These are phyloP conservation scores for Croton laevigatus DNA, from an alignment of 441 rosid species.

Conservation along the genomic window DNA sequence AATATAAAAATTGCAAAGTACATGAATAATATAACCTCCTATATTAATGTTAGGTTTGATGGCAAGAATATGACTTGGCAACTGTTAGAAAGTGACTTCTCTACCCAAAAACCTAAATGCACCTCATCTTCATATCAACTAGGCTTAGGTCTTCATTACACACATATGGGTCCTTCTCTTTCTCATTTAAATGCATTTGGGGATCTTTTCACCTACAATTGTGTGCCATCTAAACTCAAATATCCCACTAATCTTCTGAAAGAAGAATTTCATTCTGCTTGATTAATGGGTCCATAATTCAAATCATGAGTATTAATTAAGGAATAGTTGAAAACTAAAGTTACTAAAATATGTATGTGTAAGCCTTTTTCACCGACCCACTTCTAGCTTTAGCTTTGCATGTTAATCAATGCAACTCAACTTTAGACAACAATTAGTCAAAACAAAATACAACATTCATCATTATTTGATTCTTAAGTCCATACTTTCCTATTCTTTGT, in stretches of 20 bases:
- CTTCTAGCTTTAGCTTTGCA: conserved; percentile 43
- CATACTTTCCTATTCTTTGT: conserved; percentile 7
- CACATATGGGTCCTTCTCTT: conserved; percentile 30
- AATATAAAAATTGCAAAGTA: background rate
- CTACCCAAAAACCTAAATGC: conserved; percentile 23
- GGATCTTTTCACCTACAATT: conserved; percentile 10
- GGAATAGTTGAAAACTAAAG: conserved; percentile 10
- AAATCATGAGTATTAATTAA: conserved; percentile 16
- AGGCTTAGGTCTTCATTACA: conserved; percentile 6
- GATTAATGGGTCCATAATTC: conserved; percentile 27
- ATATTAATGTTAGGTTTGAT: background rate
- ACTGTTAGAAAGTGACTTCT: conserved; percentile 32
- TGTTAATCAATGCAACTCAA: conserved; percentile 39
- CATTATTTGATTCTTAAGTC: conserved; percentile 32
- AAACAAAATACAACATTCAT: conserved; percentile 26
- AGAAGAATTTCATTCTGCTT: conserved; percentile 22
- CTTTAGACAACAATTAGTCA: conserved; percentile 50
- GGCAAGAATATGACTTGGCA: conserved; percentile 15
- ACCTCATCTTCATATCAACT: conserved; percentile 20
- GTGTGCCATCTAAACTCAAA: background rate
- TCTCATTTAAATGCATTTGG: conserved; percentile 22
- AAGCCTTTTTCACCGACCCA: conserved; percentile 19
- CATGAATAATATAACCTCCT: background rate
- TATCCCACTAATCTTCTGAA: conserved; percentile 5
- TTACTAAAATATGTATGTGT: background rate